Conservation (phyloP, 2,329 filamentous ascomycete species). For the Neoscytalidium dimidiatum region DNA sequence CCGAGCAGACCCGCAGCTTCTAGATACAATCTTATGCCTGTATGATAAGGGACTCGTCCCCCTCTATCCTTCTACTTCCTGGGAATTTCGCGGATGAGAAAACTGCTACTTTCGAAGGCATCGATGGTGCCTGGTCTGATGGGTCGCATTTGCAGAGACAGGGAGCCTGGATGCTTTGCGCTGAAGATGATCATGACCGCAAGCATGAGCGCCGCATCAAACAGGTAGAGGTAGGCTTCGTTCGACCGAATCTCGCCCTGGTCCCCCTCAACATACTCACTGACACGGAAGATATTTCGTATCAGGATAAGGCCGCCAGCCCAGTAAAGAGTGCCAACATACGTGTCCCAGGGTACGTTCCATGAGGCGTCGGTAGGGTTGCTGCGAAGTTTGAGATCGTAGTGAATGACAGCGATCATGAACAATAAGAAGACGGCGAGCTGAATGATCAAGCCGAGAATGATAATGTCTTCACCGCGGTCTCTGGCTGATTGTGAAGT, state of each 20-base stretch:
- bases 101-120: not conserved
- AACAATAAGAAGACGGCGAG: conserved; percentile 54
- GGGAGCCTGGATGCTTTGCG: conserved; percentile 20
- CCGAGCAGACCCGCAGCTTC: no score
- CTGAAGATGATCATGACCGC: conserved; percentile 44
- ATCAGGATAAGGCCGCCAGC: conserved; percentile 50
- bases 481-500: not conserved
- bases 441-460: conserved; percentile 54
- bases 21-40: no score
- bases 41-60: no score
- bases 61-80: no score
- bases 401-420: conserved; percentile 36
- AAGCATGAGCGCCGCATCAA: conserved; percentile 50
- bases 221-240: conserved; percentile 50
- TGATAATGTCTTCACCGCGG: conserved; percentile 45
- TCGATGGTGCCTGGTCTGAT: not conserved
- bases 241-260: conserved; percentile 46
- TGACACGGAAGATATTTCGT: conserved; percentile 50
- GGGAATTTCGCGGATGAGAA: no score
- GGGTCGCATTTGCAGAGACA: not conserved
- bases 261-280: conserved; percentile 50
- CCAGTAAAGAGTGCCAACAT: conserved; percentile 46
- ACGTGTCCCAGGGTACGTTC: conserved; percentile 27
- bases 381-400: conserved; percentile 26
- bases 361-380: conserved; percentile 21